These are phyloP conservation scores for Macadamia integrifolia DNA, from an alignment of 164 flowering plant genomes.

Conservation along the genomic window DNA sequence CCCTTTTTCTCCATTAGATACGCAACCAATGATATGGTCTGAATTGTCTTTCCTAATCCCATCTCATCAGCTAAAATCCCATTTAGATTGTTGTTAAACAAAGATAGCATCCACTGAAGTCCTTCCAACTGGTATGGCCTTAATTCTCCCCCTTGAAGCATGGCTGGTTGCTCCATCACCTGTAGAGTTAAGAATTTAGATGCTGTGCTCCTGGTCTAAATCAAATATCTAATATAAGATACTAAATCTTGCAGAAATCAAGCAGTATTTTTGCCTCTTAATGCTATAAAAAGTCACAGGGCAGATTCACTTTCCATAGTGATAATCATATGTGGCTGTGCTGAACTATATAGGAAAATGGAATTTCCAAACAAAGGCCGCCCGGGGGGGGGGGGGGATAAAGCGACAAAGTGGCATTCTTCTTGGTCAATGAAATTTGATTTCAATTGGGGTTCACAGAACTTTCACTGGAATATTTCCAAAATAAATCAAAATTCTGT, in stretches of 20 bases:
- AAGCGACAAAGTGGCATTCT: too few species aligned
- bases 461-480: too few species aligned
- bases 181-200: slow-evolving; percentile 20
- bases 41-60: slow-evolving; percentile 99
- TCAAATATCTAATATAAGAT: not conserved
- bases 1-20: slow-evolving; percentile 87
- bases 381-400: too few species aligned
- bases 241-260: not conserved
- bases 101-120: slow-evolving; percentile 99
- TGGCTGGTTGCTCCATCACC: slow-evolving; percentile 94
- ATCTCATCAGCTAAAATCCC: slow-evolving; percentile 99
- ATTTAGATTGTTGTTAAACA: slow-evolving; percentile 93
- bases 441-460: too few species aligned
- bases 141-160: slow-evolving; percentile 95
- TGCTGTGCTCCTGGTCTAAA: not conserved
- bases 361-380: not conserved
- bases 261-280: not conserved
- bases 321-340: not conserved
- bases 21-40: slow-evolving; percentile 87
- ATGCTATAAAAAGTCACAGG: too few species aligned
- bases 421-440: too few species aligned
- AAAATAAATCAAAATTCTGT: too few species aligned
- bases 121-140: slow-evolving; percentile 95
- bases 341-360: not conserved
- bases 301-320: not conserved